Evolutionary conservation across 106 monocot genomes (phyloP).

Genomic region (Allium fistulosum): DNA sequence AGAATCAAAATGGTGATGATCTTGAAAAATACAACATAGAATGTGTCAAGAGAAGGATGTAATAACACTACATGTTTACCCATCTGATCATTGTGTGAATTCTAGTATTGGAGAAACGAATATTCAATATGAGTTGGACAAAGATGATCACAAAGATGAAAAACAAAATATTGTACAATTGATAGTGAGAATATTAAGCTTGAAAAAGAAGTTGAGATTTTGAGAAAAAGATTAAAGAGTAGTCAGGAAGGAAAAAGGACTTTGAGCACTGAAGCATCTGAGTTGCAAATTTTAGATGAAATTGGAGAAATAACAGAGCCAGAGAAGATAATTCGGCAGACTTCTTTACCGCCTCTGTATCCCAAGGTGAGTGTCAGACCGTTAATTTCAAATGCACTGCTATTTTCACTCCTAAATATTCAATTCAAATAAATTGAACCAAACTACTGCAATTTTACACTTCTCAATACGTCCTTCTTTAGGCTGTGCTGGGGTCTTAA

Average conservation of each 20-base stretch:
- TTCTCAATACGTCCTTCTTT: no score
- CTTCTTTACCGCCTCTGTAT: conserved; percentile 39
- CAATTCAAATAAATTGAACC: no score
- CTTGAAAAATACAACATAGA: conserved; percentile 7
- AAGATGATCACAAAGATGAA: not conserved
- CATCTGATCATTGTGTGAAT: conserved; percentile 1
- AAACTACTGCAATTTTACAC: no score
- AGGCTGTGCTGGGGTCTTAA: no score
- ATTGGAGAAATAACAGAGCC: conserved; percentile 37
- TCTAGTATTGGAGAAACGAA: no score
- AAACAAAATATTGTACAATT: conserved; percentile 17
- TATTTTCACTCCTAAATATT: no score
- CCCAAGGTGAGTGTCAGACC: conserved; percentile 28
- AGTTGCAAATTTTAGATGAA: conserved; percentile 59
- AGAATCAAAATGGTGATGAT: conserved; percentile 15
- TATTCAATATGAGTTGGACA: no score
- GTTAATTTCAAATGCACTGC: not conserved
- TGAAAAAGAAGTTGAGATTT: conserved; percentile 57
- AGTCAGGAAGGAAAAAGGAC: conserved; percentile 60
- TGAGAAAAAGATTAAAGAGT: conserved; percentile 56
- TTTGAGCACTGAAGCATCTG: conserved; percentile 36
- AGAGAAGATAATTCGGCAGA: conserved; percentile 14
- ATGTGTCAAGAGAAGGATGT: conserved; percentile 49
- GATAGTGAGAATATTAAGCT: conserved; percentile 44
- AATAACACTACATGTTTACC: conserved; percentile 17